Percentiles rank a stretch among this genome's conserved stretches.
These are phyloP conservation scores for Ormosia semicastrata DNA, from an alignment of 306 rosid species.

Conservation along the genomic window DNA sequence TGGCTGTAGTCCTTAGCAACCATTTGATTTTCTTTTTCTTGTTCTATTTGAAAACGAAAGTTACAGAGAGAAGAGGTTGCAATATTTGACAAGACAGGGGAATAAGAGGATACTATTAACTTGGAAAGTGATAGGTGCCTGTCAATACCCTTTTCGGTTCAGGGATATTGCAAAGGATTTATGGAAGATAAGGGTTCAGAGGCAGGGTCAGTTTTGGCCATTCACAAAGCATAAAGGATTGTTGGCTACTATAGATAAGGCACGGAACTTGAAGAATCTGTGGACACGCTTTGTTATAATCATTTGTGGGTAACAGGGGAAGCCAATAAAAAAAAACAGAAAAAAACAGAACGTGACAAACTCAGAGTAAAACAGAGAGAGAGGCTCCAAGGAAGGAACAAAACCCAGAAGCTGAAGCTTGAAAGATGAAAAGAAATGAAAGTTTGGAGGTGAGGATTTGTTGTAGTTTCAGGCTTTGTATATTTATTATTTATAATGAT, in stretches of 20 bases:
- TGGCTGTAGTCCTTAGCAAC: conserved; percentile 38
- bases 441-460: not conserved
- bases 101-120: conserved; percentile 26
- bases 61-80: not conserved
- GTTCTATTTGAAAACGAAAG: conserved; percentile 36
- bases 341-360: not conserved
- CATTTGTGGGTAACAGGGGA: conserved; percentile 36
- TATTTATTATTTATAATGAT: not conserved
- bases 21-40: conserved; percentile 39
- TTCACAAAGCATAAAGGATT: conserved; percentile 1
- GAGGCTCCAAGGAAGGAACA: not conserved
- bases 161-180: not conserved
- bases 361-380: not conserved
- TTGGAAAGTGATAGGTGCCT: conserved; percentile 12
- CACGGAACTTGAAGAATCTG: conserved; percentile 72
- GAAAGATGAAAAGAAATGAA: not conserved
- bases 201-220: conserved; percentile 32
- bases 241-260: not conserved
- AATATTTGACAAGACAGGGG: conserved; percentile 19
- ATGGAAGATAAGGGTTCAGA: not conserved
- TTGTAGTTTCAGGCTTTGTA: not conserved
- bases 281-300: conserved; percentile 34
- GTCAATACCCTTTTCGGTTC: not conserved
- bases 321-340: not conserved
- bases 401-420: not conserved